Conservation (phyloP, 2,329 filamentous ascomycete species). For the Metarhizium sp. region DNA sequence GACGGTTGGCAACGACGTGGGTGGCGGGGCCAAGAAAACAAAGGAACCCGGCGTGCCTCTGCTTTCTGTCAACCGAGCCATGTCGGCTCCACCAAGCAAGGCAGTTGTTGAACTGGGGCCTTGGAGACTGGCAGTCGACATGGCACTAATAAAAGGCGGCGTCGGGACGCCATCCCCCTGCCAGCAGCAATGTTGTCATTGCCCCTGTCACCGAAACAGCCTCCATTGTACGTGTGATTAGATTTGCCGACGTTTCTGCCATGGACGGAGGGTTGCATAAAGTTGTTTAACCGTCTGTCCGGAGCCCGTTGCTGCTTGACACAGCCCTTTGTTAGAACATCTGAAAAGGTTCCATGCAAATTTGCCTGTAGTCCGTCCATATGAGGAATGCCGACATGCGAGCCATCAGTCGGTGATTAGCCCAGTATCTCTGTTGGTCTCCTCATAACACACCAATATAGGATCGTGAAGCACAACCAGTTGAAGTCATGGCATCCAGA, state of each 20-base stretch:
- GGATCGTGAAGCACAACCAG: no score
- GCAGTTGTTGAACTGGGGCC: slow-evolving; percentile 2
- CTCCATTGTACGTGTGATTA: not conserved
- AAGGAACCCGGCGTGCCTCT: slow-evolving; percentile 4
- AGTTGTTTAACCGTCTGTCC: not conserved
- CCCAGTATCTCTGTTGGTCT: not conserved
- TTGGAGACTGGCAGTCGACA: not conserved
- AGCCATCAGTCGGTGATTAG: not conserved
- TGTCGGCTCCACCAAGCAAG: slow-evolving; percentile 2
- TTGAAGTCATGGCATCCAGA: no score
- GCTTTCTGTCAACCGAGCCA: not conserved
- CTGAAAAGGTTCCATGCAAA: not conserved
- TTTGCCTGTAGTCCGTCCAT: not conserved
- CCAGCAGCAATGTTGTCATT: slow-evolving; percentile 3
- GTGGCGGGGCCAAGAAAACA: slow-evolving; percentile 4
- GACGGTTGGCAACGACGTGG: not conserved
- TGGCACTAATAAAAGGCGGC: not conserved
- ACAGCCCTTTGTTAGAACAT: not conserved
- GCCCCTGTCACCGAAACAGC: not conserved
- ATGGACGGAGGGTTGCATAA: not conserved
- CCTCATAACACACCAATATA: no score
- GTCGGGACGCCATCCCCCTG: slow-evolving; percentile 5
- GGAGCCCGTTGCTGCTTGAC: not conserved
- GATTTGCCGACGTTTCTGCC: not conserved
- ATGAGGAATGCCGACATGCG: not conserved